Evolutionary conservation across 495 filamentous ascomycete genomes (phyloP).

Genomic region (Acidomyces sp.): DNA sequence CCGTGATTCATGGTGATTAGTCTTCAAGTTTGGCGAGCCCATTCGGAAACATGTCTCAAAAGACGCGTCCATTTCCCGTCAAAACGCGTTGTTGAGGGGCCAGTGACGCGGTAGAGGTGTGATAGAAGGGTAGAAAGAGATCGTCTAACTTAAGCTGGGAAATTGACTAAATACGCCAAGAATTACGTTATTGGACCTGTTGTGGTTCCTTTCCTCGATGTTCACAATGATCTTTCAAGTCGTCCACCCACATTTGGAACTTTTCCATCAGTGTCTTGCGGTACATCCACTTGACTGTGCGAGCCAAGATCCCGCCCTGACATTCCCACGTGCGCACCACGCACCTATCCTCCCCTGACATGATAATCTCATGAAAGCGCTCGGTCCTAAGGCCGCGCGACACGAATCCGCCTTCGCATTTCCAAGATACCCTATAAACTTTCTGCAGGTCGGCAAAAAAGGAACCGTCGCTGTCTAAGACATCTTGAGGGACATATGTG

Average conservation of each 20-base stretch:
- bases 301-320: conserved; percentile 13
- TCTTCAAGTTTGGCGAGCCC: no score
- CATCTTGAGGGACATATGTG: conserved; percentile 3
- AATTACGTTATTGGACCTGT: no score
- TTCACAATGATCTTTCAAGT: conserved; percentile 18
- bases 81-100: no score
- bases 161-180: no score
- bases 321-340: conserved; percentile 20
- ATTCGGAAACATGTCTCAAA: no score
- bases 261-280: conserved; percentile 16
- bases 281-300: conserved; percentile 18
- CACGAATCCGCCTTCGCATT: conserved; percentile 5
- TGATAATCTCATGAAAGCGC: conserved; percentile 17
- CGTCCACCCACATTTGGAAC: conserved; percentile 15
- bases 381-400: conserved; percentile 8
- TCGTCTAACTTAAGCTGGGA: no score
- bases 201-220: background rate
- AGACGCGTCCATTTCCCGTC: no score
- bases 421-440: conserved; percentile 12
- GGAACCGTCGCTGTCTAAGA: conserved; percentile 3
- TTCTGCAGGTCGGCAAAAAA: conserved; percentile 3
- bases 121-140: no score
- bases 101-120: no score
- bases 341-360: conserved; percentile 11
- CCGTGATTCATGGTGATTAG: no score